Conservation (phyloP, 352 stramenopile genomes). For the Globisporangium cederbergense region DNA sequence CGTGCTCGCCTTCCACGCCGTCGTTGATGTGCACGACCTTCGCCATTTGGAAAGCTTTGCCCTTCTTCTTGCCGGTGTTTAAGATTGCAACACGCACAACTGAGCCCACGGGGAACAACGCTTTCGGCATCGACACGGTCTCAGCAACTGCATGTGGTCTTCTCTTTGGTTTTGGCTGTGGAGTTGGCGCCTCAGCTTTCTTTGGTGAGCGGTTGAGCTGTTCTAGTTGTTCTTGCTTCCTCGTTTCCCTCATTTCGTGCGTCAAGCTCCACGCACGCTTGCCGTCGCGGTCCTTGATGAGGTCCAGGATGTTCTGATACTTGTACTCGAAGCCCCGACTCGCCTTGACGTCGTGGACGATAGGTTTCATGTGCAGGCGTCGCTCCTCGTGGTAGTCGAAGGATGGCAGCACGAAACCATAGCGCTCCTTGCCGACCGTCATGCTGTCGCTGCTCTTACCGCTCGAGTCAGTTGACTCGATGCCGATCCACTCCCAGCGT, state of each 20-base stretch:
- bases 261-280: slow-evolving; percentile 56
- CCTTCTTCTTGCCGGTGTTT: slow-evolving; percentile 14
- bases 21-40: slow-evolving; percentile 34
- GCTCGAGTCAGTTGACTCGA: slow-evolving; percentile 27
- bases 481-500: slow-evolving; percentile 70
- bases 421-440: slow-evolving; percentile 46
- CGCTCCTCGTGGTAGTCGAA: slow-evolving; percentile 40
- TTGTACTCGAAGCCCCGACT: slow-evolving; percentile 61
- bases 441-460: slow-evolving; percentile 46
- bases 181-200: not conserved
- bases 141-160: slow-evolving; percentile 3
- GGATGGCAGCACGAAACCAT: slow-evolving; percentile 56
- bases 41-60: slow-evolving; percentile 19
- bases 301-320: slow-evolving; percentile 65
- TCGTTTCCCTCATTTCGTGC: slow-evolving; percentile 29
- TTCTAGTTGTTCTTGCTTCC: not conserved
- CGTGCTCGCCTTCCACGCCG: slow-evolving; percentile 7
- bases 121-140: slow-evolving; percentile 29
- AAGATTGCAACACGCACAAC: slow-evolving; percentile 31
- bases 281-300: slow-evolving; percentile 63
- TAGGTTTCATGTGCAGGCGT: slow-evolving; percentile 45
- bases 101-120: slow-evolving; percentile 39
- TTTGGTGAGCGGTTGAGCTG: not conserved
- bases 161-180: not conserved
- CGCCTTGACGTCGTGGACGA: slow-evolving; percentile 32